Conservation (phyloP, 2,329 filamentous ascomycete species). For the Exophiala sideris region DNA sequence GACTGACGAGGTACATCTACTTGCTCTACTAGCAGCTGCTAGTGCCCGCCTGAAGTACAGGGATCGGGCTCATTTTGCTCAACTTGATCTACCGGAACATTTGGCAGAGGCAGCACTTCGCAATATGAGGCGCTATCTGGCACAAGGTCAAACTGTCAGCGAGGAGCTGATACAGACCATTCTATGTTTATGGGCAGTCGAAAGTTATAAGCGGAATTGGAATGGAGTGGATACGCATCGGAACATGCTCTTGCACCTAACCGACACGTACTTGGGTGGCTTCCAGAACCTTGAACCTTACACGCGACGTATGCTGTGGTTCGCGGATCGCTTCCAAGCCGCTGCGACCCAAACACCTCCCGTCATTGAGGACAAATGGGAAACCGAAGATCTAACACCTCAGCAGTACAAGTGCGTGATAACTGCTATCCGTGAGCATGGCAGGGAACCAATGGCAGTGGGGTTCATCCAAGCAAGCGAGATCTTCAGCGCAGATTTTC, state of each 20-base stretch:
- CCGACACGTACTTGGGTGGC: constrained; percentile 12
- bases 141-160: constrained; percentile 7
- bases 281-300: constrained; percentile 16
- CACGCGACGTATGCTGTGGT: constrained; percentile 17
- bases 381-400: constrained; percentile 7
- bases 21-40: constrained; percentile 11
- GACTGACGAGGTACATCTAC: constrained; percentile 11
- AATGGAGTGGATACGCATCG: constrained; percentile 11
- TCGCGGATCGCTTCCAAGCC: constrained; percentile 18
- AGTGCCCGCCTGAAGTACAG: constrained; percentile 19
- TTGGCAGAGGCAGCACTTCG: constrained; percentile 11
- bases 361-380: constrained; percentile 14
- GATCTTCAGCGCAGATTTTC: constrained; percentile 10
- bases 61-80: constrained; percentile 11
- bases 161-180: constrained; percentile 18
- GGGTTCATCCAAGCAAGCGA: constrained; percentile 4
- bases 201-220: constrained; percentile 21
- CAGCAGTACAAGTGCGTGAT: constrained; percentile 5
- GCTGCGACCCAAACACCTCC: constrained; percentile 13
- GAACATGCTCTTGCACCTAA: constrained; percentile 14
- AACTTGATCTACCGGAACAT: constrained; percentile 12
- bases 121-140: constrained; percentile 12
- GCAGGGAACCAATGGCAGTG: constrained; percentile 6
- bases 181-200: constrained; percentile 15
- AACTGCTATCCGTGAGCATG: constrained; percentile 3